Base-by-base conservation (phyloP, 1,284 basidiomycete genomes). In the Coniferiporia weirii region DNA sequence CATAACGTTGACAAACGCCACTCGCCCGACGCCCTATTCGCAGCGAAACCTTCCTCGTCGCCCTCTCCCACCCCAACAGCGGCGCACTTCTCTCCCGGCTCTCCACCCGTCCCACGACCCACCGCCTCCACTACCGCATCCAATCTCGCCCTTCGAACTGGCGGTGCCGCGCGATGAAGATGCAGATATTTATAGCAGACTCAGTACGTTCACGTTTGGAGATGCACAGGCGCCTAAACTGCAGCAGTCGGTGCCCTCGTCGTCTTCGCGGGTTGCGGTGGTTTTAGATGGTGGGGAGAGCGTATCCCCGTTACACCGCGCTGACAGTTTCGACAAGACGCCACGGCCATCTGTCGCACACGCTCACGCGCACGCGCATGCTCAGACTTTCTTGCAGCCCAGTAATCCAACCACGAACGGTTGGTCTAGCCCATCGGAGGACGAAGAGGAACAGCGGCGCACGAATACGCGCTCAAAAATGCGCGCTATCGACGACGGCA, bases 401-500 rank as follows among this genome's bases (percentile, higher is more conserved):
- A 27, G 27, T 27, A 62, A 63, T 38, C 62, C 47, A 57, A 62
- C 51, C 7, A n/a, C 50, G 19, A 51, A 54, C 17, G 54, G 53
- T 20, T 61, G 63, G 54, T 55, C 56, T 15, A 57, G 57, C 22
- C 57, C 53, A 43, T 61, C 60, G 38, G 52, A 67, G 12, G 68
- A 71, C 38, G 66, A 65, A n/a, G 66, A 65, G 35, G 67, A 66
- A n/a, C 64, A 65, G 68, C 67, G 22, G 65, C 69, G 55, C 67
- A 72, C 55, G 66, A 71, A 44, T 72, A 74, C 62, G 73, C 74
- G 48, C 72, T 72, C 45, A 68, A 71, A 51, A 68, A 76, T 78
- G 73, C 74, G 77, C 34, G 76, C 77, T 12, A 75, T 77, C 57
- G 76, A 77, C 64, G 76, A 78, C 60, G 77, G 77, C 47, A 72